Evolutionary conservation across 1,139 yeast species (phyloP), one percentile per base, ranked within the genome.

Genomic region (Yamadazyma diddensiae): DNA sequence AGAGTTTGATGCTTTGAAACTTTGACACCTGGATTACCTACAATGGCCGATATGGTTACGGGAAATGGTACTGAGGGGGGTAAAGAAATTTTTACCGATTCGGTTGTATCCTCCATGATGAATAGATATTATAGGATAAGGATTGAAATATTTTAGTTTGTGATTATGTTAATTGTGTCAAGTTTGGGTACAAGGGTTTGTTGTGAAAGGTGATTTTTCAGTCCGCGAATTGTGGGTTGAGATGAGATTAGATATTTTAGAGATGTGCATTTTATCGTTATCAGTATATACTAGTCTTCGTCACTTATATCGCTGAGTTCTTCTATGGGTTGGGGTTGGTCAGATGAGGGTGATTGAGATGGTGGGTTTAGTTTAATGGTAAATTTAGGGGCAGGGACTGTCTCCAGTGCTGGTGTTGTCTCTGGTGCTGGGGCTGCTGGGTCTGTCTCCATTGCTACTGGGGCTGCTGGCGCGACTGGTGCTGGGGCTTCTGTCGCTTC

Each of bases 51-150:
- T 17, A 83, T 64, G n/a, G 78, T 78, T 26, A 83, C 77, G 2
- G 94, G 94, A 50, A 70, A 83, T 15, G 82, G 79, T 15, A 79
- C 73, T 34, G 82, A 76, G 33, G 62, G 55, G 17, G 90, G 87
- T 28, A 69, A 51, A 17, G 57, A 53, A 24, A 70, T 56, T 21
- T 62, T 21, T 2, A 44, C 49, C 27, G 42, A 26, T 15, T 41
- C 47, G 10, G 24, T n/a, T n/a, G n/a, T n/a, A n/a, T n/a, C n/a
- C n/a, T n/a, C n/a, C n/a, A n/a, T n/a, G n/a, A n/a, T n/a, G n/a
- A n/a, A n/a, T n/a, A n/a, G n/a, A n/a, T n/a, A n/a, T n/a, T n/a
- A n/a, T n/a, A n/a, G n/a, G n/a, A n/a, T n/a, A n/a, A n/a, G n/a
- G n/a, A n/a, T n/a, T n/a, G n/a, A n/a, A n/a, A n/a, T n/a, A n/a